Evolutionary conservation across 2,329 filamentous ascomycete species (phyloP), one percentile per base, ranked within the genome.

Genomic region (Nemania sp.): DNA sequence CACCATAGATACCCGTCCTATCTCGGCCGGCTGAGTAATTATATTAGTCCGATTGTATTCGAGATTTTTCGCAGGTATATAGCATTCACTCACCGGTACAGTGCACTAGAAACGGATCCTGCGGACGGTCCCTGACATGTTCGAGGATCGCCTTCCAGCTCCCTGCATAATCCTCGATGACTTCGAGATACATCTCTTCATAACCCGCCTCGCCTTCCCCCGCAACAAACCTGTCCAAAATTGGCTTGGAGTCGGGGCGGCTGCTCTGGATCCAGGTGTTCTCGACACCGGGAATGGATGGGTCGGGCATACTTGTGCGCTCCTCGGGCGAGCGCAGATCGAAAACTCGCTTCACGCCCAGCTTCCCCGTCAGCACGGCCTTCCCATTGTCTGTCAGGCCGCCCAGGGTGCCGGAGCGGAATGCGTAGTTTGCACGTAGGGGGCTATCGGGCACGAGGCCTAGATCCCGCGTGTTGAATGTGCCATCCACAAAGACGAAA

Each of bases 391-490:
- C 79, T 1, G 77, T 78, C 13, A 82, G 74, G 4, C 70, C 70
- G 55, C 75, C 74, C 13, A 87, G 79, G 18, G 81, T 80, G 47
- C 84, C 85, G 66, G 81, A 83, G 68, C 85, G 84, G 77, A 81
- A 87, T 70, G 80, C 78, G 61, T 80, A 81, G 27, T 81, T 80
- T 0, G 80, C 71, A 1, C 81, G 80, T 64, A 88, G 72, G 5
- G 76, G 71, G 66, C 80, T 82, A 43, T 78, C 79, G 3, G 80
- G 80, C 1, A 86, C 75, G 29, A 81, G 77, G 60, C 85, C 86
- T 13, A 86, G 73, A 73, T 88, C 85, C 57, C 85, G 84, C 58
- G 83, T 77, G 77, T 87, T 87, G 79, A 87, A 82, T 29, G 85
- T 83, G 41, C 83, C 82, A 27, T 79, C 80, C 29, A 83, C 76